These are phyloP conservation scores for Mucuna pruriens DNA, from an alignment of 306 rosid genomes.

Conservation along the genomic window DNA sequence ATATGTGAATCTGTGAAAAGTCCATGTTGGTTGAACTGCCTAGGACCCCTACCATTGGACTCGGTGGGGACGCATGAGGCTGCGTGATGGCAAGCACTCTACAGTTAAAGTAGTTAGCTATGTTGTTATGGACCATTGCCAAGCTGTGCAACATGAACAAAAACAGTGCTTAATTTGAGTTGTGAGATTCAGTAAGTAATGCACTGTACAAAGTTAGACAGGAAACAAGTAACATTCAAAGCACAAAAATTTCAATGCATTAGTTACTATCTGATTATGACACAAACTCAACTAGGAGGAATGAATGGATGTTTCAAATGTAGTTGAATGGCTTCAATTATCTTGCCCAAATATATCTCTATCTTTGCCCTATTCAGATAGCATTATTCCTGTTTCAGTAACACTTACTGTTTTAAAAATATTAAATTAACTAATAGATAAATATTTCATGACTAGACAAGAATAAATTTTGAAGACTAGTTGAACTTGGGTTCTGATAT, in stretches of 20 bases:
- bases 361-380: neutral
- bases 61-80: constrained; percentile 38
- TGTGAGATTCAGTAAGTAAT: neutral
- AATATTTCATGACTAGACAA: neutral
- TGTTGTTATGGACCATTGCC: constrained; percentile 58
- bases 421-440: neutral
- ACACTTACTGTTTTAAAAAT: neutral
- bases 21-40: constrained; percentile 63
- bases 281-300: constrained; percentile 31
- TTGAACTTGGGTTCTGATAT: neutral
- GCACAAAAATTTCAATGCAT: constrained; percentile 18
- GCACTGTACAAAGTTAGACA: neutral
- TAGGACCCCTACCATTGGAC: constrained; percentile 30
- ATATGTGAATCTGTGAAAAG: constrained; percentile 68
- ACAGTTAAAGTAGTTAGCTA: constrained; percentile 65
- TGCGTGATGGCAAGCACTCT: constrained; percentile 77
- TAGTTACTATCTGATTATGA: constrained; percentile 25
- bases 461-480: neutral
- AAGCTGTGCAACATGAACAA: constrained; percentile 53
- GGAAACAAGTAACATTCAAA: neutral
- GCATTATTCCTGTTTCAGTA: neutral
- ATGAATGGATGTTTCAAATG: constrained; percentile 20
- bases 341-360: constrained; percentile 17
- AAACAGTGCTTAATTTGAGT: constrained; percentile 42
- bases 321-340: constrained; percentile 7